A percentile compares a stretch with the other conserved stretches of the same genome.
These are phyloP conservation scores for Scytalidium sp. DNA, from an alignment of 2,329 filamentous ascomycete genomes.

Conservation along the genomic window DNA sequence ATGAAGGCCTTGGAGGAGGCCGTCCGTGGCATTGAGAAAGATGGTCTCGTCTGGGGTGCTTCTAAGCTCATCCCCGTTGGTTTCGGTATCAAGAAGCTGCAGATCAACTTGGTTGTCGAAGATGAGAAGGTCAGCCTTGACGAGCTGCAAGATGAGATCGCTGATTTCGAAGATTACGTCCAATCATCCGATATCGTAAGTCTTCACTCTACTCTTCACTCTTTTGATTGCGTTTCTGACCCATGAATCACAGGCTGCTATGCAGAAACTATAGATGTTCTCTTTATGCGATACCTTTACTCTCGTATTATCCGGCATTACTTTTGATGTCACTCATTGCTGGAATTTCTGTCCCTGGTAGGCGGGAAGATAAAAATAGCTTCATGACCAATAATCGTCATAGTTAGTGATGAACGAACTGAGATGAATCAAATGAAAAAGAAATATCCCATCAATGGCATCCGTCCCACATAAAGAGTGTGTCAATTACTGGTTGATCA, in stretches of 20 bases:
- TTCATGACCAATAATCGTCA: constrained; percentile 27
- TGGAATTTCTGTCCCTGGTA: constrained; percentile 16
- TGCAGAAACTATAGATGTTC: constrained; percentile 80
- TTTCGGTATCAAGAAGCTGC: constrained; percentile 98
- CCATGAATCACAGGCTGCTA: constrained; percentile 53
- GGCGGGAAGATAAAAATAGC: constrained; percentile 14
- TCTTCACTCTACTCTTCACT: constrained; percentile 7
- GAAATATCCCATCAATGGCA: constrained; percentile 16
- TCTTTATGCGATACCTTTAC: constrained; percentile 23
- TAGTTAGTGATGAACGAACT: constrained; percentile 13
- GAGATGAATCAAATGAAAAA: constrained; percentile 22
- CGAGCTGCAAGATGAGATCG: constrained; percentile 85
- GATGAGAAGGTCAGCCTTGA: constrained; percentile 90
- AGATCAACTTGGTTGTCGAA: constrained; percentile 97
- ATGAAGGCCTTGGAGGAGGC: constrained; percentile 77
- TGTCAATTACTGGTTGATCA: too few species aligned
- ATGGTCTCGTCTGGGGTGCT: constrained; percentile 94
- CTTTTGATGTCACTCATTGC: constrained; percentile 19
- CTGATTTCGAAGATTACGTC: constrained; percentile 87
- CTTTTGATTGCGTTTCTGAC: constrained; percentile 9
- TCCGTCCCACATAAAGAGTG: too few species aligned
- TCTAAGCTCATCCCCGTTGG: constrained; percentile 87
- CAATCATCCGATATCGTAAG: constrained; percentile 85
- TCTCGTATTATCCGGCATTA: constrained; percentile 14
- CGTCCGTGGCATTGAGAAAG: constrained; percentile 82